Base-by-base conservation (phyloP, 2,329 filamentous ascomycete species). In the Sporothrix variecibatus region DNA sequence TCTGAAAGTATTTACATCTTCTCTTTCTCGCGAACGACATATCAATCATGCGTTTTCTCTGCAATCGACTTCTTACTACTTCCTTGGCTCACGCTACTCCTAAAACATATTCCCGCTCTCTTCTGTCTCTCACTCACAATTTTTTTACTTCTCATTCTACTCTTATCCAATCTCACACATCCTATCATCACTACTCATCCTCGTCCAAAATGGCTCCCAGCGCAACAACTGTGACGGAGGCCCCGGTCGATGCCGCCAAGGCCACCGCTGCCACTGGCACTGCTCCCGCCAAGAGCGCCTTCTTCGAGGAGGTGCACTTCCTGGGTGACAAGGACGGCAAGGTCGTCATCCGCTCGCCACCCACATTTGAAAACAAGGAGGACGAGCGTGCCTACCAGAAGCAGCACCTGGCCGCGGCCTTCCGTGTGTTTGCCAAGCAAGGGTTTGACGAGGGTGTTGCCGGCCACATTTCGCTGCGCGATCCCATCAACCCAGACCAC, bases 361-460 rank as follows among this genome's bases (percentile, higher is more conserved):
- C 84, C 8, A 81, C 78, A 1, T 86, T 86, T 76, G 78, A 79
- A 31, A 81, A 78, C 62, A 82, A 79, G 73, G 78, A 79, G 8
- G 80, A 80, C 58, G 81, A 93, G 74, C 88, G 92, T 26, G 84
- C 85, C 78, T 91, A 91, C 84, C 88, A 90, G 75, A 83, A 91
- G 17, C 83, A 88, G 40, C 90, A 92, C 81, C 91, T 92, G 86
- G 89, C 90, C 3, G 87, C 87, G 11, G 89, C 88, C 20, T 93
- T 92, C 81, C 87, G 91, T 26, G 85, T 90, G 77, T 92, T 91
- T 79, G 86, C 90, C 0, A 86, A 89, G 68, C 86, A 88, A 78
- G 88, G 88, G 74, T 91, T 88, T 81, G 88, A 86, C 0, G 90
- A 92, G 81, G 91, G 91, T 73, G 90, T 91, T 38, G 80, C 81